Conservation (phyloP, 148 eudicot genomes). For the Simmondsia chinensis region DNA sequence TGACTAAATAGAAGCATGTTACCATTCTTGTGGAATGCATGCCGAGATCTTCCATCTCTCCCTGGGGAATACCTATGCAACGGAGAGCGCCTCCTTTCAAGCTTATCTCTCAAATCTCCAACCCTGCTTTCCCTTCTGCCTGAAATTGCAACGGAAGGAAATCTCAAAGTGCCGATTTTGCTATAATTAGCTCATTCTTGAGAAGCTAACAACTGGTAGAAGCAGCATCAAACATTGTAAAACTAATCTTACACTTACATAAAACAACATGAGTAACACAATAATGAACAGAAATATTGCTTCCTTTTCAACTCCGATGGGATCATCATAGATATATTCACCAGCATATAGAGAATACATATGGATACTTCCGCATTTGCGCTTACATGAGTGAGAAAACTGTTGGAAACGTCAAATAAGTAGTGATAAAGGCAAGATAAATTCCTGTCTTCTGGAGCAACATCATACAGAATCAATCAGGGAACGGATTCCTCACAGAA, state of each 20-base stretch:
- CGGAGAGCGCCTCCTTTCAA: slow-evolving; percentile 72
- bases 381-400: slow-evolving; percentile 40
- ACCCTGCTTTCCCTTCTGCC: slow-evolving; percentile 49
- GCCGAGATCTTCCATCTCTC: slow-evolving; percentile 43
- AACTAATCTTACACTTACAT: slow-evolving; percentile 61
- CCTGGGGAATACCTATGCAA: slow-evolving; percentile 43
- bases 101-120: slow-evolving; percentile 67
- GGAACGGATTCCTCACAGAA: slow-evolving; percentile 26
- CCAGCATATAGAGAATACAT: slow-evolving; percentile 38
- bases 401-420: slow-evolving; percentile 29
- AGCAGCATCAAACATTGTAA: slow-evolving; percentile 16
- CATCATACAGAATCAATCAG: slow-evolving; percentile 22
- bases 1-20: not conserved
- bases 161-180: slow-evolving; percentile 8
- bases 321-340: slow-evolving; percentile 39
- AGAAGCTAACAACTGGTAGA: slow-evolving; percentile 4
- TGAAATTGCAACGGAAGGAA: slow-evolving; percentile 21
- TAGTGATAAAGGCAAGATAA: slow-evolving; percentile 24
- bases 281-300: slow-evolving; percentile 43
- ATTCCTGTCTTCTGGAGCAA: slow-evolving; percentile 43
- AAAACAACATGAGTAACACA: slow-evolving; percentile 49
- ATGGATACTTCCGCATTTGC: slow-evolving; percentile 38
- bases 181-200: not conserved
- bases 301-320: slow-evolving; percentile 47
- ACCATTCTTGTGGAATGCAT: slow-evolving; percentile 41